Conservation (phyloP, 2,329 filamentous ascomycete genomes). For the Huntiella decipiens region DNA sequence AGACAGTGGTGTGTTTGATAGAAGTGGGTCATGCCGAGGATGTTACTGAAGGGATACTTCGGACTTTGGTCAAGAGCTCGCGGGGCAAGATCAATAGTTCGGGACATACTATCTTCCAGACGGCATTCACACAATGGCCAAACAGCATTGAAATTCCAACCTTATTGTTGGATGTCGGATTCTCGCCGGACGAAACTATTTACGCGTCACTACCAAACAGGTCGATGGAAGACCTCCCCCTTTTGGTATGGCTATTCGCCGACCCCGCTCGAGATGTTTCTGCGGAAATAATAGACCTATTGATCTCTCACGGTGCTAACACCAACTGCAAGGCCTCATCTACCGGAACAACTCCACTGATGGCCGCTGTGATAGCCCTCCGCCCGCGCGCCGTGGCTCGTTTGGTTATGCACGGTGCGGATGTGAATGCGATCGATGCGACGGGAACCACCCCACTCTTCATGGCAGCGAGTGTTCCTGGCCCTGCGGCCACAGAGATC, state of each 20-base stretch:
- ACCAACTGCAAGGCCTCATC: conserved; percentile 28
- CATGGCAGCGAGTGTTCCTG: conserved; percentile 36
- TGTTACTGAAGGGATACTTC: too few species aligned
- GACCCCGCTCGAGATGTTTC: conserved; percentile 45
- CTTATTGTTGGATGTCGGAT: conserved; percentile 35
- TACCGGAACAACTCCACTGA: conserved; percentile 33
- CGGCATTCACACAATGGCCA: conserved; percentile 34
- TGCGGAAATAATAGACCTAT: conserved; percentile 34
- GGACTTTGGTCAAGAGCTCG: too few species aligned
- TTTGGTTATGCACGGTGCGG: conserved; percentile 38
- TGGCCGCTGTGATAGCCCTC: conserved; percentile 36
- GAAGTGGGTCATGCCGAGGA: too few species aligned
- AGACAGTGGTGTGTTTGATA: too few species aligned
- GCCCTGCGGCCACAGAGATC: conserved; percentile 32
- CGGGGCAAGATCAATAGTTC: too few species aligned
- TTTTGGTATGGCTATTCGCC: conserved; percentile 41
- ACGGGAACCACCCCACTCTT: conserved; percentile 39
- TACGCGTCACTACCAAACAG: conserved; percentile 13
- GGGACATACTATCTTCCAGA: too few species aligned
- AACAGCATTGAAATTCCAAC: conserved; percentile 32
- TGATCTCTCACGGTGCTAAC: conserved; percentile 36
- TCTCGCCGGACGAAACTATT: conserved; percentile 29
- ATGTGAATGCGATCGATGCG: conserved; percentile 38
- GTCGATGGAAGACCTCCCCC: conserved; percentile 35
- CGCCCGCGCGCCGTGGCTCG: conserved; percentile 37